Conservation (phyloP, 129 eudicot genomes). For the Oenanthe sinensis region DNA sequence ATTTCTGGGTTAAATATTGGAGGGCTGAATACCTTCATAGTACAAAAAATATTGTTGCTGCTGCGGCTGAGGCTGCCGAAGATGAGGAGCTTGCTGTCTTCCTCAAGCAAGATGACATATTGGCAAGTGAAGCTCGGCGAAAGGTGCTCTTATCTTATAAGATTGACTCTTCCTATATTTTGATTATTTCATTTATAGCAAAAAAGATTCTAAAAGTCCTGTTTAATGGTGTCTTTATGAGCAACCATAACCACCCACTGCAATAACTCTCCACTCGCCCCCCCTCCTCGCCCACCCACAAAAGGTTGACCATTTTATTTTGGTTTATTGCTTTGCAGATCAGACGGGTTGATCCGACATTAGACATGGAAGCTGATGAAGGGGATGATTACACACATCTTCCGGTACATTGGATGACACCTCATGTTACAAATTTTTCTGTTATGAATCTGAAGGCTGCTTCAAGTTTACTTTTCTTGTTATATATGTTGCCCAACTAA, state of each 20-base stretch:
- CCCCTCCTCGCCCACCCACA: background rate
- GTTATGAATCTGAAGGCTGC: conserved; percentile 3
- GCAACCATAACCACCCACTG: background rate
- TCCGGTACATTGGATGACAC: conserved; percentile 56
- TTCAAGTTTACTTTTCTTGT: background rate
- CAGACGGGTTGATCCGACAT: conserved; percentile 90
- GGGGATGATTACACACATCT: conserved; percentile 97
- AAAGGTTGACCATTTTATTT: conserved; percentile 3
- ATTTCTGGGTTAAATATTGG: conserved; percentile 94
- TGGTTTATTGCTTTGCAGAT: conserved; percentile 46
- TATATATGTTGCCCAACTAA: background rate
- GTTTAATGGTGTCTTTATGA: background rate
- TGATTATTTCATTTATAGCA: background rate
- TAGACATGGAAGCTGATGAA: conserved; percentile 97
- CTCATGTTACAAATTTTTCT: background rate
- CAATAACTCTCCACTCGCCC: background rate
- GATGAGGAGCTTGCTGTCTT: conserved; percentile 97
- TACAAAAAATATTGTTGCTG: conserved; percentile 89
- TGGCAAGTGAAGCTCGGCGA: conserved; percentile 73
- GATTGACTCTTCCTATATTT: background rate
- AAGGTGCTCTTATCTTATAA: conserved; percentile 49
- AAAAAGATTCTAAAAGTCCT: background rate
- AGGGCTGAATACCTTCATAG: conserved; percentile 98
- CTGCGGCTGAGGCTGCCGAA: conserved; percentile 99
- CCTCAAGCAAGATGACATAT: conserved; percentile 79